phyloP scores from a whole-genome alignment of 1,139 yeast genomes.

The Chernovozyma aurita region DNA sequence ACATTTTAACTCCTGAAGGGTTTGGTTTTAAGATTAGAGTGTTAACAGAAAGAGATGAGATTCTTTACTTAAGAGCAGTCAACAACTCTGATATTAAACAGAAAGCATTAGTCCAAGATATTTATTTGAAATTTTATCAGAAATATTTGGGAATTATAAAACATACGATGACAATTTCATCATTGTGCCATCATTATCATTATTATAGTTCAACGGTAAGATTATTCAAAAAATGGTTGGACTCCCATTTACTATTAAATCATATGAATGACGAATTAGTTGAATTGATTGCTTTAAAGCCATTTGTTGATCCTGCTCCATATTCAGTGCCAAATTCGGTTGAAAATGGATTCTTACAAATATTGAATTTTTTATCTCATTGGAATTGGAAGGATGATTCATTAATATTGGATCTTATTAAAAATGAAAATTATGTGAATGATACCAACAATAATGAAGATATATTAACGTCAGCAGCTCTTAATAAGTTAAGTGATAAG shows the following conservation, averaged over 20 bases:
- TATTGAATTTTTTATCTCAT: conserved; percentile 61
- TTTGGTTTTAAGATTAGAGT: conserved; percentile 75
- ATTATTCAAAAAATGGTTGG: conserved; percentile 84
- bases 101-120: conserved; percentile 55
- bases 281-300: conserved; percentile 77
- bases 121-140: conserved; percentile 62
- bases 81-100: conserved; percentile 55
- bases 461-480: conserved; percentile 10
- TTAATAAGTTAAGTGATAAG: conserved; percentile 50
- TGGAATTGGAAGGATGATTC: conserved; percentile 98
- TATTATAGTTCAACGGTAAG: conserved; percentile 78
- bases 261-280: conserved; percentile 75
- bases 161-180: conserved; percentile 75
- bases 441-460: conserved; percentile 13
- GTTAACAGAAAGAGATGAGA: conserved; percentile 77
- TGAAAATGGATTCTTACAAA: conserved; percentile 75
- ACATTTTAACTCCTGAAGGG: conserved; percentile 80
- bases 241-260: conserved; percentile 57
- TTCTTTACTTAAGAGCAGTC: conserved; percentile 65
- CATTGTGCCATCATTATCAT: conserved; percentile 69
- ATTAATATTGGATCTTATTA: conserved; percentile 66
- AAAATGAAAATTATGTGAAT: conserved; percentile 29
- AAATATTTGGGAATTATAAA: conserved; percentile 66
- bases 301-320: conserved; percentile 85
- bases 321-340: conserved; percentile 74